A percentile compares a stretch with the other conserved stretches of the same genome.
These are phyloP conservation scores for Porpolomopsis calyptriformis DNA, from an alignment of 768 basidiomycete genomes.

Conservation along the genomic window DNA sequence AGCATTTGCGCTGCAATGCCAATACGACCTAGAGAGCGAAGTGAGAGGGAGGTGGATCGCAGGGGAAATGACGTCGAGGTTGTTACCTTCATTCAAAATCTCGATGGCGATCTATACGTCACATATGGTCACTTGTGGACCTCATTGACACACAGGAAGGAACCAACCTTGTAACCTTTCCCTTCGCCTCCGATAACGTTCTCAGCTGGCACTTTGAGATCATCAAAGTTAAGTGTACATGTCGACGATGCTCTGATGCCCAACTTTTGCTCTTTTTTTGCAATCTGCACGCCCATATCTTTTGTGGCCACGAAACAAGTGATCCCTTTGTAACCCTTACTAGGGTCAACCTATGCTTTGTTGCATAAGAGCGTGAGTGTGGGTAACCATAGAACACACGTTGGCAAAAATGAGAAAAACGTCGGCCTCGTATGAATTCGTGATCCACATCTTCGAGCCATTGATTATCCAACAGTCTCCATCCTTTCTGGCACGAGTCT, in stretches of 20 bases:
- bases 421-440: constrained; percentile 87
- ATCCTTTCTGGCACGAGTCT: constrained; percentile 83
- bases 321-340: constrained; percentile 97
- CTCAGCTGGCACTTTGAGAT: constrained; percentile 70
- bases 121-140: not conserved
- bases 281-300: constrained; percentile 93
- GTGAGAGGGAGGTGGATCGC: not conserved
- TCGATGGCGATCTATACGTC: constrained; percentile 74
- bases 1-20: constrained; percentile 99
- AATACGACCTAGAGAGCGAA: constrained; percentile 52
- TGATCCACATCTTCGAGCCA: constrained; percentile 99
- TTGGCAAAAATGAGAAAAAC: constrained; percentile 94
- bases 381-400: constrained; percentile 30
- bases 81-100: constrained; percentile 80
- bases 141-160: not conserved
- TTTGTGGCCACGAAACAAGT: constrained; percentile 95
- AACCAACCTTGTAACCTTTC: constrained; percentile 72
- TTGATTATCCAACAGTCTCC: constrained; percentile 81
- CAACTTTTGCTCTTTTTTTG: constrained; percentile 98
- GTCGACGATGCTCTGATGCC: constrained; percentile 96
- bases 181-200: constrained; percentile 90
- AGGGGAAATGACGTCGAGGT: not conserved
- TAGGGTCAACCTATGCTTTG: constrained; percentile 55
- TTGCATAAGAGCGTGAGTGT: not conserved
- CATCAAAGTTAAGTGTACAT: constrained; percentile 90